These are phyloP conservation scores for Amborella trichopoda DNA, from an alignment of 164 flowering plant genomes.

Conservation along the genomic window DNA sequence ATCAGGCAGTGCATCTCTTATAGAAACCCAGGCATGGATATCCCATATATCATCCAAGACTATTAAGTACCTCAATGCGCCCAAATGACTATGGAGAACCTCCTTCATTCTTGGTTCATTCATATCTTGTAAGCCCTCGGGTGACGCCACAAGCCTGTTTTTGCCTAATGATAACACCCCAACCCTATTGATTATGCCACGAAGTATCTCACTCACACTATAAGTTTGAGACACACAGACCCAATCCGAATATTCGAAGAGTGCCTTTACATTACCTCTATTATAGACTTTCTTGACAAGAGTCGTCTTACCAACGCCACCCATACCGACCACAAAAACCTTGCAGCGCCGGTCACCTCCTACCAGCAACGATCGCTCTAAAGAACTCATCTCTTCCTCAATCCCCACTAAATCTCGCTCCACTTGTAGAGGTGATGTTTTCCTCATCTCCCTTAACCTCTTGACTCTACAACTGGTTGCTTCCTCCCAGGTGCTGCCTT, in stretches of 20 bases:
- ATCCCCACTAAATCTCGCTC: constrained; percentile 3
- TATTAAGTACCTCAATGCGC: too few species aligned
- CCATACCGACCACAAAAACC: constrained; percentile 7
- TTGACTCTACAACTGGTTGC: not conserved
- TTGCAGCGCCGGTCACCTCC: too few species aligned
- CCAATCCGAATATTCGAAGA: constrained; percentile 5
- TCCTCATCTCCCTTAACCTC: not conserved
- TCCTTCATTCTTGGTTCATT: not conserved
- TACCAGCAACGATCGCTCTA: not conserved
- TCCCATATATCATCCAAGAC: constrained; percentile 8
- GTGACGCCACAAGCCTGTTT: not conserved
- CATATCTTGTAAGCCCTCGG: constrained; percentile 1
- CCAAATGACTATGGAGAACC: too few species aligned
- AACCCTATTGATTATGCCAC: not conserved
- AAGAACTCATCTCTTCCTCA: not conserved
- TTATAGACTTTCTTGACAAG: constrained; percentile 3
- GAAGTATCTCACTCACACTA: not conserved
- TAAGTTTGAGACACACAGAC: constrained; percentile 5
- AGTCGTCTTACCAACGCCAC: constrained; percentile 7
- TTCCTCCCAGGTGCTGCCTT: not conserved
- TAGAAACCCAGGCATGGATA: not conserved
- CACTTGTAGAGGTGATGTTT: not conserved
- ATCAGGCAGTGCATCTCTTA: not conserved
- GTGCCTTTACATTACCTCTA: not conserved
- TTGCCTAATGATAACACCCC: not conserved